phyloP scores from a whole-genome alignment of 1,284 basidiomycete genomes.

The Uromyces viciae-fabae region DNA sequence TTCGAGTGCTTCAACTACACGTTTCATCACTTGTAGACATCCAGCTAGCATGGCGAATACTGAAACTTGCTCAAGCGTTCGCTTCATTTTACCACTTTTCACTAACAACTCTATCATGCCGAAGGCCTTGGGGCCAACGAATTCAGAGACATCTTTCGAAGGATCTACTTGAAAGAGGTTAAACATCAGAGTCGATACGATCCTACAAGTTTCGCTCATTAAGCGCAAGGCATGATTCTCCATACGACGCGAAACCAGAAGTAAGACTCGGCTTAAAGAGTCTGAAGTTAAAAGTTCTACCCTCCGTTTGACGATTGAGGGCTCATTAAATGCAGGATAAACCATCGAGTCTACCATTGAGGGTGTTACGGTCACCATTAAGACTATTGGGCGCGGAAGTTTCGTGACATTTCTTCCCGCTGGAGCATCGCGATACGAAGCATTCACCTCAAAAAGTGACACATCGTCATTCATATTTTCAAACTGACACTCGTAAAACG shows the following conservation, averaged over 20 bases:
- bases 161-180: conserved; percentile 54
- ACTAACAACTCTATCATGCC: conserved; percentile 71
- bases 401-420: conserved; percentile 74
- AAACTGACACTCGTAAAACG: conserved; percentile 56
- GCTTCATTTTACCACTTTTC: conserved; percentile 60
- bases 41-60: conserved; percentile 54
- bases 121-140: conserved; percentile 56
- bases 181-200: conserved; percentile 75
- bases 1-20: conserved; percentile 75
- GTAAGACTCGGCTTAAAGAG: conserved; percentile 87
- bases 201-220: conserved; percentile 79
- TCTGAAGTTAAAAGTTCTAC: conserved; percentile 90
- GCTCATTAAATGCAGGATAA: conserved; percentile 62
- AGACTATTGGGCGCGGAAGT: conserved; percentile 77
- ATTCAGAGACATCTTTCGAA: conserved; percentile 2
- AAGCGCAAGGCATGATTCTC: conserved; percentile 79
- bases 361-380: conserved; percentile 80
- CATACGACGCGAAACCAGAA: conserved; percentile 81
- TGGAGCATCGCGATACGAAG: conserved; percentile 82
- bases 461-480: conserved; percentile 60
- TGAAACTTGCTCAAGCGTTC: conserved; percentile 64
- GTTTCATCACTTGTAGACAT: conserved; percentile 76
- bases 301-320: conserved; percentile 78
- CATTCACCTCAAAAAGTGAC: conserved; percentile 63
- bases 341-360: conserved; percentile 26